Evolutionary conservation across 2,329 filamentous ascomycete genomes (phyloP).

Genomic region (Canariomyces notabilis): DNA sequence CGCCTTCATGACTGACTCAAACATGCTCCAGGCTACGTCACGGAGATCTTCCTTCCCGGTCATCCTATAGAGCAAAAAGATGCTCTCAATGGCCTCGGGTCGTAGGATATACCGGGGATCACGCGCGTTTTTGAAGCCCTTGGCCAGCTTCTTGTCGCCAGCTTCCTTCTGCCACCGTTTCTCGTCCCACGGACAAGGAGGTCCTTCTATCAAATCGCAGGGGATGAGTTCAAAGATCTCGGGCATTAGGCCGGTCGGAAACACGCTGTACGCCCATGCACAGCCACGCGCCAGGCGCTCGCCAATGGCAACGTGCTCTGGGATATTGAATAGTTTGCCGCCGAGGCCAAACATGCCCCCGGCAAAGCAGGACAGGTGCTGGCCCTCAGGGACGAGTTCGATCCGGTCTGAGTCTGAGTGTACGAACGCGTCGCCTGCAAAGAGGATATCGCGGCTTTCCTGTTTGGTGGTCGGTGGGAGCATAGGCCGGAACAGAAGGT

Average conservation of each 20-base stretch:
- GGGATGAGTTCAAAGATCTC: conserved; percentile 46
- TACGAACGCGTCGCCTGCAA: conserved; percentile 41
- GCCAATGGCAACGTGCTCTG: conserved; percentile 43
- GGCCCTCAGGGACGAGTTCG: conserved; percentile 30
- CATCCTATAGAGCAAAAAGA: conserved; percentile 62
- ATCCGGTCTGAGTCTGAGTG: conserved; percentile 25
- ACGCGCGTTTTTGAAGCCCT: conserved; percentile 26
- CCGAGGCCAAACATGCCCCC: conserved; percentile 46
- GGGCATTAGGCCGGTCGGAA: conserved; percentile 55
- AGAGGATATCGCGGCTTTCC: conserved; percentile 56
- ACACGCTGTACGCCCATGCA: conserved; percentile 52
- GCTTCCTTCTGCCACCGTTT: conserved; percentile 30
- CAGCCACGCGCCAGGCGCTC: conserved; percentile 50
- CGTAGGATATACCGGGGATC: conserved; percentile 48
- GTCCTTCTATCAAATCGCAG: conserved; percentile 33
- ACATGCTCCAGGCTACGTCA: conserved; percentile 61
- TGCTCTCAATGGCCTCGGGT: conserved; percentile 62
- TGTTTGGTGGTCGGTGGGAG: conserved; percentile 55
- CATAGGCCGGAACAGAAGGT: conserved; percentile 68
- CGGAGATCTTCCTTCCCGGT: conserved; percentile 51
- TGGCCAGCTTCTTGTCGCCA: conserved; percentile 23
- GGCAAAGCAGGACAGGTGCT: conserved; percentile 44
- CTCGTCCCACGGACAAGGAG: conserved; percentile 35
- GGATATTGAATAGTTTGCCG: conserved; percentile 40
- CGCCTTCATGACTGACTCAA: conserved; percentile 45